These are phyloP conservation scores for Aspergillus sp. DNA, from an alignment of 2,329 filamentous ascomycete species.

Conservation along the genomic window DNA sequence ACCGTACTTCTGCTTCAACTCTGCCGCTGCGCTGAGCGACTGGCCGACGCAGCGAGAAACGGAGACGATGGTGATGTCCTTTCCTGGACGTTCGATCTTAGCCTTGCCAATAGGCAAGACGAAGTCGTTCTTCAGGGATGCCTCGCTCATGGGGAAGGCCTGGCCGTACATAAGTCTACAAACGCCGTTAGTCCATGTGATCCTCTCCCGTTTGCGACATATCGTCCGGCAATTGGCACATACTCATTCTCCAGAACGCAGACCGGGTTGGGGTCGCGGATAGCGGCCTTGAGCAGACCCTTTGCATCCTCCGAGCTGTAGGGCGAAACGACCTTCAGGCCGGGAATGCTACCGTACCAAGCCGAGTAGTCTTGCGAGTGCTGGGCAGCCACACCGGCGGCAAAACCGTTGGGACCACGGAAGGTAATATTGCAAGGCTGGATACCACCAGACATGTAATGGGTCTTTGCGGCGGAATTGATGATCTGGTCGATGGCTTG, in stretches of 20 bases:
- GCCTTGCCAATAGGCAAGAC: constrained; percentile 97
- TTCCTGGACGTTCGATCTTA: constrained; percentile 94
- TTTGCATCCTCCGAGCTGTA: constrained; percentile 98
- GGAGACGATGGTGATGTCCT: constrained; percentile 91
- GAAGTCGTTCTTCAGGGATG: constrained; percentile 91
- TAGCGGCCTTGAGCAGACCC: constrained; percentile 93
- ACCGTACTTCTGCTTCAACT: constrained; percentile 92
- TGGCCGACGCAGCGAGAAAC: constrained; percentile 94
- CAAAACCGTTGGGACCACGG: constrained; percentile 97
- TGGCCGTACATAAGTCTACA: constrained; percentile 76
- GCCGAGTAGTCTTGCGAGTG: constrained; percentile 98
- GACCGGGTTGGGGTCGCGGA: constrained; percentile 95
- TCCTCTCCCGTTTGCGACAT: background rate
- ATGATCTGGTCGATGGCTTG: constrained; percentile 99
- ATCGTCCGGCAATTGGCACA: constrained; percentile 13
- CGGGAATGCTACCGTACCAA: constrained; percentile 97
- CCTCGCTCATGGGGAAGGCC: constrained; percentile 93
- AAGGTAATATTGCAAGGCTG: constrained; percentile 99
- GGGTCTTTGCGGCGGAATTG: constrained; percentile 97
- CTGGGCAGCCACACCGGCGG: constrained; percentile 87
- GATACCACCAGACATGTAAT: constrained; percentile 99
- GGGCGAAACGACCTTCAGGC: constrained; percentile 90
- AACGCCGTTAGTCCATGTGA: constrained; percentile 17
- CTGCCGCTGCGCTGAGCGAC: constrained; percentile 76
- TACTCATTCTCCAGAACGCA: constrained; percentile 79